A percentile compares a stretch with the other conserved stretches of the same genome.
phyloP scores from a whole-genome alignment of 257 asterid genomes.

The Ajuga chamaepitys region DNA sequence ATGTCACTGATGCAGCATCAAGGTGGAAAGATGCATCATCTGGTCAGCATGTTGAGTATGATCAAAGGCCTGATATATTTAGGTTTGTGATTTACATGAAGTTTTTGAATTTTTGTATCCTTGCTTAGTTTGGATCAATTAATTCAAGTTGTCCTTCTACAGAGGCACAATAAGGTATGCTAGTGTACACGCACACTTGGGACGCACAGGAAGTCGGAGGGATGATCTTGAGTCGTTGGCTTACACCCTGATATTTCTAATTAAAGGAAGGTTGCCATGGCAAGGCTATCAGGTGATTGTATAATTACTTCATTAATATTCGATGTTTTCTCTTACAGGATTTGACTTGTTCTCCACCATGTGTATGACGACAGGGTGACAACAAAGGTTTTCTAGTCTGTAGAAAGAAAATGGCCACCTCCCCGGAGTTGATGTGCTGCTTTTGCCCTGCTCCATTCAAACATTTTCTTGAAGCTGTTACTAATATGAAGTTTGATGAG shows the following conservation, averaged over 20 bases:
- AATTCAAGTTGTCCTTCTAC: conserved; percentile 22
- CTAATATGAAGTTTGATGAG: conserved; percentile 97
- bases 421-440: conserved; percentile 97
- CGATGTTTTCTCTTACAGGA: no score
- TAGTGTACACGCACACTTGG: conserved; percentile 98
- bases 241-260: conserved; percentile 82
- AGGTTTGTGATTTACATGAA: conserved; percentile 81
- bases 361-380: conserved; percentile 68
- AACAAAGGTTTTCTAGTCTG: conserved; percentile 95
- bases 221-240: conserved; percentile 98
- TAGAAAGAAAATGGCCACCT: conserved; percentile 96
- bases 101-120: background rate
- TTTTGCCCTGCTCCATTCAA: conserved; percentile 94
- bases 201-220: conserved; percentile 97
- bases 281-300: conserved; percentile 92
- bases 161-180: conserved; percentile 99
- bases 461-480: conserved; percentile 85
- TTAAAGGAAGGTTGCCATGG: conserved; percentile 96
- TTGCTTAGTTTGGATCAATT: conserved; percentile 10
- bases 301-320: conserved; percentile 9
- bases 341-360: background rate
- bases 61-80: conserved; percentile 98
- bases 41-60: conserved; percentile 96
- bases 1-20: conserved; percentile 34
- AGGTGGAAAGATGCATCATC: conserved; percentile 92